Evolutionary conservation across 2,329 filamentous ascomycete genomes (phyloP), one percentile per base, ranked within the genome.

Genomic region (Ceratocystis colombiana): DNA sequence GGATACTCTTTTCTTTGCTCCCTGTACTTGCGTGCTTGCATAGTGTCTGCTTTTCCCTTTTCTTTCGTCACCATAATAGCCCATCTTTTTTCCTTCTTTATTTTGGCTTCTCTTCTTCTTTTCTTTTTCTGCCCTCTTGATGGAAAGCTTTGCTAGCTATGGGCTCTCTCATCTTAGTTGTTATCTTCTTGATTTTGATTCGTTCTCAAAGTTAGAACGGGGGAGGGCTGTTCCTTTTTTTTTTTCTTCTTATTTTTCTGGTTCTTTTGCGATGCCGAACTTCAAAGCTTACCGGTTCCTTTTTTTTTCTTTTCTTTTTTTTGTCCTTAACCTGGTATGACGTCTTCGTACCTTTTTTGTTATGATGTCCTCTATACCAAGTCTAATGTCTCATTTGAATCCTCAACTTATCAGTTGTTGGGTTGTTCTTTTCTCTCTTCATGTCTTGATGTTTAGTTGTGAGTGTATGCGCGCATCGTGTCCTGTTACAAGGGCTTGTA

Each of bases 1-100:
- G 28, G 55, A 44, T 48, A 48, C 61, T 62, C 61, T 25, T n/a
- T 62, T 68, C 63, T 69, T 66, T 68, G 62, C 67, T 70, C 68
- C 70, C 66, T 69, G 8, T 12, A n/a, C 28, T 44, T 22, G 20
- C 22, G 44, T 25, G 10, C 33, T 57, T 59, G 25, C 28, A 30
- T 59, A 17, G 28, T 30, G 53, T 50, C 22, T 50, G 5, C 25
- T 59, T 37, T 30, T 37, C 28, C n/a, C 53, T 57, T 30, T 15
- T 57, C 22, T 57, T 57, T 5, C 22, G n/a, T 10, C 1, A 41
- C 37, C 37, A 41, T 41, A 41, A 41, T 41, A 41, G 37, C 37
- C 37, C 37, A 41, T 50, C 5, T 50, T 50, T 30, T 25, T 25
- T 55, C 15, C 17, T 59, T 57, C 12, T 57, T 15, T 28, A 41